Base-by-base conservation (phyloP, 2,329 filamentous ascomycete genomes). In the Penicillium sp. region DNA sequence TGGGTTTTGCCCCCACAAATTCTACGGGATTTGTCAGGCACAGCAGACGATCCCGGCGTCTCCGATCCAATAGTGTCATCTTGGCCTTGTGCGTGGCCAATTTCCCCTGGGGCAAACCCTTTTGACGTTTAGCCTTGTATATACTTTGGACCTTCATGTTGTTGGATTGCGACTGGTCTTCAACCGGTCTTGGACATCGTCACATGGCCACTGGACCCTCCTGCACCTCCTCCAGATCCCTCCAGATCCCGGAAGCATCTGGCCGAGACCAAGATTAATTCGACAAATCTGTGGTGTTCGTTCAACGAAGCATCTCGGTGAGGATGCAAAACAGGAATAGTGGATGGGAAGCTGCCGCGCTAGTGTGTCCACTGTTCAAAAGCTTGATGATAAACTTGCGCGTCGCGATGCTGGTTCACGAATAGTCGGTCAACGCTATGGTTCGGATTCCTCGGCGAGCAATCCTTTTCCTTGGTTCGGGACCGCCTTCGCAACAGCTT, bases 21-120 rank as follows among this genome's bases (percentile, higher is more conserved):
- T 35, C 42, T 57, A 45, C 61, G 59, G 55, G 57, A 68, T 62
- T 65, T 58, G 42, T 53, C 43, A 57, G 60, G 57, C 26, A 57
- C 61, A 26, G 19, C 7, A 66, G 59, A 57, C 38, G 62, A 66
- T 65, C 59, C 62, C 57, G 61, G 59, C 37, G 35, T 65, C 59
- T 30, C 64, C 66, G 63, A 60, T 52, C 58, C 63, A 59, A 62
- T 66, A 6, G 42, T 55, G 45, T 40, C 11, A 16, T 37, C 4
- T 30, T 51, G 45, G 48, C 35, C 8, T 51, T 26, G 35, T 40
- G 37, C 25, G 19, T 25, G 35, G 52, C 11, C 33, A 19, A 16
- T 33, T 28, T 33, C 38, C 26, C 37, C 45, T 30, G 38, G 35
- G 33, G 16, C 22, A 37, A 13, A 13, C 4, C 5, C 6, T 26